Conservation (phyloP, 1,284 basidiomycete species). For the Agaricales sp. region DNA sequence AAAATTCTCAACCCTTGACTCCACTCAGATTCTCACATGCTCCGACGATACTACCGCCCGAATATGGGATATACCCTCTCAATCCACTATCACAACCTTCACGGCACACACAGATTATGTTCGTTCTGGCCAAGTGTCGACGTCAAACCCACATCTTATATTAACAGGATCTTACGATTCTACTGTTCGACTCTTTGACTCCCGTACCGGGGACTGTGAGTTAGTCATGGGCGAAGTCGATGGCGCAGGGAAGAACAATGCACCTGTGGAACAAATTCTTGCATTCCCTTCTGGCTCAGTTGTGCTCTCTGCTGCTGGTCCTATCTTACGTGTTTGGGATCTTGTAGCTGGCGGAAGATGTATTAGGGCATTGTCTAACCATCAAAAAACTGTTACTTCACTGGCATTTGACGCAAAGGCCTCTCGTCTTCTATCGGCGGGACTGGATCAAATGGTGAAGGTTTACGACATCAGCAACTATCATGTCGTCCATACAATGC, state of each 20-base stretch:
- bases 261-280: constrained; percentile 92
- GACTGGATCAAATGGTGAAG: constrained; percentile 96
- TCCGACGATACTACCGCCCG: constrained; percentile 94
- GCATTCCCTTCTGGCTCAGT: constrained; percentile 88
- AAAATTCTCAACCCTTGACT: constrained; percentile 78
- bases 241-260: constrained; percentile 28
- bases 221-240: constrained; percentile 56
- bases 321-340: constrained; percentile 94
- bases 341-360: constrained; percentile 88
- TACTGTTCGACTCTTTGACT: constrained; percentile 85
- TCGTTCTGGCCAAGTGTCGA: constrained; percentile 81
- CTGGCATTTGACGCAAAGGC: constrained; percentile 73
- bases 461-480: constrained; percentile 94
- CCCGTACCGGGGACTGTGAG: constrained; percentile 71
- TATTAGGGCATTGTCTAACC: constrained; percentile 85
- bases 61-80: constrained; percentile 93
- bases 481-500: constrained; percentile 97
- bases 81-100: constrained; percentile 74
- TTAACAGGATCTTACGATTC: constrained; percentile 94
- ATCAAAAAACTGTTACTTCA: constrained; percentile 95
- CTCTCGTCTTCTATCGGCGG: constrained; percentile 79
- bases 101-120: constrained; percentile 90
- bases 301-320: constrained; percentile 82
- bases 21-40: constrained; percentile 84
- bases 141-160: constrained; percentile 76